Evolutionary conservation across 768 basidiomycete genomes (phyloP).

Genomic region (Holtermanniella nyarrowii): DNA sequence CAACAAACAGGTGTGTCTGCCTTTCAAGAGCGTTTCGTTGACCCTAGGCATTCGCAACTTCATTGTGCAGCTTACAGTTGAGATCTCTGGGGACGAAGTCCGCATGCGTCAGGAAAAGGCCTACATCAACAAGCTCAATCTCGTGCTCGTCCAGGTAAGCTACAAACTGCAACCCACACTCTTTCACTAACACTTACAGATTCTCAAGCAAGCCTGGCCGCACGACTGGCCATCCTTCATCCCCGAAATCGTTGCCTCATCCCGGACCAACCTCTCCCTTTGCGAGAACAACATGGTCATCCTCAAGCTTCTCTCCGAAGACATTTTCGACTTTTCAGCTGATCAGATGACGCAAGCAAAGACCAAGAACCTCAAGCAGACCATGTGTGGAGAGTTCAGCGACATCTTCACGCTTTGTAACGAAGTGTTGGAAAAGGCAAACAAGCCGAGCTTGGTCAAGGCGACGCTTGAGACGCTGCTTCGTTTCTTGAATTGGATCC

Average conservation of each 20-base stretch:
- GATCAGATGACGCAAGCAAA: slow-evolving; percentile 98
- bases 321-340: slow-evolving; percentile 96
- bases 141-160: slow-evolving; percentile 83
- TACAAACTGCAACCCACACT: not conserved
- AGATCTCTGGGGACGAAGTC: slow-evolving; percentile 81
- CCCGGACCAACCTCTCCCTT: slow-evolving; percentile 85
- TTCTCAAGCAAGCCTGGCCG: slow-evolving; percentile 99
- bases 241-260: slow-evolving; percentile 90
- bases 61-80: slow-evolving; percentile 83
- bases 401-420: slow-evolving; percentile 97
- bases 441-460: slow-evolving; percentile 86
- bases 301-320: slow-evolving; percentile 89
- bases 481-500: slow-evolving; percentile 98
- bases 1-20: slow-evolving; percentile 65
- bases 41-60: slow-evolving; percentile 81
- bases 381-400: slow-evolving; percentile 93
- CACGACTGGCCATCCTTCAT: slow-evolving; percentile 99
- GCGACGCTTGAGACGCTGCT: slow-evolving; percentile 89
- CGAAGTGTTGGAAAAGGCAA: slow-evolving; percentile 93
- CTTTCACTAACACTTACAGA: slow-evolving; percentile 46
- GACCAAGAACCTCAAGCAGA: slow-evolving; percentile 93
- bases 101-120: slow-evolving; percentile 78
- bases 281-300: slow-evolving; percentile 99
- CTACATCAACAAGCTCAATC: slow-evolving; percentile 81
- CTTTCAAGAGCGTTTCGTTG: slow-evolving; percentile 22